Conservation (phyloP, 2,329 filamentous ascomycete genomes). For the Diplodia corticola region DNA sequence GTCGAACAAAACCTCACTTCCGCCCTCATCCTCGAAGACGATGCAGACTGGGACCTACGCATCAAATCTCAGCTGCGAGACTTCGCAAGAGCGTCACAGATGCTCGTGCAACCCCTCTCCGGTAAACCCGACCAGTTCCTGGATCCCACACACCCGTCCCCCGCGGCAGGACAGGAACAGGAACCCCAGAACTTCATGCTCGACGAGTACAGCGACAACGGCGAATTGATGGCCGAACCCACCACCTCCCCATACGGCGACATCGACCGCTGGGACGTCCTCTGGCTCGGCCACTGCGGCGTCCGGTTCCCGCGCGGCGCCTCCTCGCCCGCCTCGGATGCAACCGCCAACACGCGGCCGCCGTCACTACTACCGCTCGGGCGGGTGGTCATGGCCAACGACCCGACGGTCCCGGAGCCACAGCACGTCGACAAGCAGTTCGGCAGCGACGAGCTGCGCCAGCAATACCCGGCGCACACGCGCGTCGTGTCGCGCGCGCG, state of each 20-base stretch:
- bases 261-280: conserved; percentile 39
- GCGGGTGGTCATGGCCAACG: conserved; percentile 28
- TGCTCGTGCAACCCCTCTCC: conserved; percentile 23
- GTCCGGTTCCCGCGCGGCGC: conserved; percentile 25
- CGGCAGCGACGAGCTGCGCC: conserved; percentile 20
- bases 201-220: conserved; percentile 12
- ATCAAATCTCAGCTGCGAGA: conserved; percentile 28
- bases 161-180: conserved; percentile 20
- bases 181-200: conserved; percentile 13
- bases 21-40: conserved; percentile 29
- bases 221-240: conserved; percentile 21
- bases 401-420: conserved; percentile 29
- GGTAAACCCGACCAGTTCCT: background rate
- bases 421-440: conserved; percentile 29
- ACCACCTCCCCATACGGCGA: conserved; percentile 35
- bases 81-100: conserved; percentile 25
- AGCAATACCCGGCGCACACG: conserved; percentile 25
- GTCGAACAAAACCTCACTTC: conserved; percentile 23
- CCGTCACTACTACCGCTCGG: conserved; percentile 25
- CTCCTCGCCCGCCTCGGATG: too few species aligned
- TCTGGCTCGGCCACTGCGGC: conserved; percentile 41
- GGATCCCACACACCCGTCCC: conserved; percentile 26
- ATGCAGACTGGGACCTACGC: conserved; percentile 30
- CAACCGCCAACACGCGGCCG: too few species aligned
- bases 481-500: conserved; percentile 25